phyloP scores from a whole-genome alignment of 1,284 basidiomycete genomes.

The Tetrapyrgos nigripes region DNA sequence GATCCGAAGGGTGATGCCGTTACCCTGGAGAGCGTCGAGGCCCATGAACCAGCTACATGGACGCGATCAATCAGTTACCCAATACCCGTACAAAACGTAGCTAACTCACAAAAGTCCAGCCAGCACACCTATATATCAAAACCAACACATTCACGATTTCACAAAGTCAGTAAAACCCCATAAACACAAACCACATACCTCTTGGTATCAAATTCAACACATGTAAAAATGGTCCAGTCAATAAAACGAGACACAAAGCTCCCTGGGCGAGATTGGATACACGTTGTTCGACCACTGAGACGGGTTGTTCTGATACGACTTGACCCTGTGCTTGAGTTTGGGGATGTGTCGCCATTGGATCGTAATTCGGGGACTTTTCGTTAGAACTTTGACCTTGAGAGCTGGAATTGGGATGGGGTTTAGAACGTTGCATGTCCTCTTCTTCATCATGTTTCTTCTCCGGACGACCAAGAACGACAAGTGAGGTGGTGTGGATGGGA shows the following conservation, averaged over 20 bases:
- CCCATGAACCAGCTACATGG: slow-evolving; percentile 86
- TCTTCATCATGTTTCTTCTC: slow-evolving; percentile 52
- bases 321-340: no score
- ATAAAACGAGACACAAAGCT: slow-evolving; percentile 77
- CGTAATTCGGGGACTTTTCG: not conserved
- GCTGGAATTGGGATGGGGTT: slow-evolving; percentile 21
- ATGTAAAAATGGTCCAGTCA: slow-evolving; percentile 84
- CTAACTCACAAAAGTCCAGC: slow-evolving; percentile 74
- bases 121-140: slow-evolving; percentile 58
- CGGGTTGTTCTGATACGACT: slow-evolving; percentile 59
- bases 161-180: not conserved
- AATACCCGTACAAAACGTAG: slow-evolving; percentile 2
- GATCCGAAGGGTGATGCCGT: slow-evolving; percentile 86
- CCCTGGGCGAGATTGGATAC: slow-evolving; percentile 91
- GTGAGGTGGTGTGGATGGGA: slow-evolving; percentile 90
- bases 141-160: not conserved
- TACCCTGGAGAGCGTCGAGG: slow-evolving; percentile 80
- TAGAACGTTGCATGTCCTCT: slow-evolving; percentile 26
- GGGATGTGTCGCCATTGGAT: not conserved
- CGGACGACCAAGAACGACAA: slow-evolving; percentile 75
- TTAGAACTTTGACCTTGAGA: not conserved
- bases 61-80: slow-evolving; percentile 23
- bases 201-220: slow-evolving; percentile 80
- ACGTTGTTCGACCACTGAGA: slow-evolving; percentile 88
- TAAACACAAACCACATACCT: slow-evolving; percentile 39